phyloP scores from a whole-genome alignment of 192 early-diverging fungal species.

The Backusella psychrophila region DNA sequence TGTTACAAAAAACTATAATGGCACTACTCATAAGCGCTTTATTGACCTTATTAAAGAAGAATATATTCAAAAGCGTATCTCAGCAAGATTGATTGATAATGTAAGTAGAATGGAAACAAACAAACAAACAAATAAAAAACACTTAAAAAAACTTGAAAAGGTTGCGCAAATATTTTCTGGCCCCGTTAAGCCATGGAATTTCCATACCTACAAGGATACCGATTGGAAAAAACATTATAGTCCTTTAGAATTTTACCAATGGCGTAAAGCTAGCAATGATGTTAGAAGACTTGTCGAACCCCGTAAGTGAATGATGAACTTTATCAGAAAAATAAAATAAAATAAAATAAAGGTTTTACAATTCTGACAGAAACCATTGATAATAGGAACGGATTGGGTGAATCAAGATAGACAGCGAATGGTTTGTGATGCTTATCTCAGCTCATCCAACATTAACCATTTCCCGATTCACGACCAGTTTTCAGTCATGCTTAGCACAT shows the following conservation, averaged over 20 bases:
- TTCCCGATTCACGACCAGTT: conserved; percentile 26
- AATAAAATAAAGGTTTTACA: neutral
- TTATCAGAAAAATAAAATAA: too few species aligned
- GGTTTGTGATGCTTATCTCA: conserved; percentile 16
- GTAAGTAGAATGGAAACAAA: neutral
- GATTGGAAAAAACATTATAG: conserved; percentile 11
- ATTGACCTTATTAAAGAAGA: neutral
- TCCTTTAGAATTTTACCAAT: conserved; percentile 9
- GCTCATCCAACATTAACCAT: neutral
- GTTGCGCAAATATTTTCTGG: neutral
- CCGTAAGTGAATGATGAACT: neutral
- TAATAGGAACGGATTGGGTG: conserved; percentile 6
- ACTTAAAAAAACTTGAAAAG: neutral
- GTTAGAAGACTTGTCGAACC: neutral
- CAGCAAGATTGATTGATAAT: neutral
- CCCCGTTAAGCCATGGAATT: conserved; percentile 13
- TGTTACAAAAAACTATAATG: neutral
- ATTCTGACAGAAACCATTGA: neutral
- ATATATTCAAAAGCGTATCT: neutral
- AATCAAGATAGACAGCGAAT: conserved; percentile 8
- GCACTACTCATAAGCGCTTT: neutral
- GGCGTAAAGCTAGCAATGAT: neutral
- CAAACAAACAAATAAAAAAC: neutral
- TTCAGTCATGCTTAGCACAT: conserved; percentile 29
- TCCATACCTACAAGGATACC: neutral